phyloP scores from a whole-genome alignment of 2,329 filamentous ascomycete genomes.

The Nemania sp. region DNA sequence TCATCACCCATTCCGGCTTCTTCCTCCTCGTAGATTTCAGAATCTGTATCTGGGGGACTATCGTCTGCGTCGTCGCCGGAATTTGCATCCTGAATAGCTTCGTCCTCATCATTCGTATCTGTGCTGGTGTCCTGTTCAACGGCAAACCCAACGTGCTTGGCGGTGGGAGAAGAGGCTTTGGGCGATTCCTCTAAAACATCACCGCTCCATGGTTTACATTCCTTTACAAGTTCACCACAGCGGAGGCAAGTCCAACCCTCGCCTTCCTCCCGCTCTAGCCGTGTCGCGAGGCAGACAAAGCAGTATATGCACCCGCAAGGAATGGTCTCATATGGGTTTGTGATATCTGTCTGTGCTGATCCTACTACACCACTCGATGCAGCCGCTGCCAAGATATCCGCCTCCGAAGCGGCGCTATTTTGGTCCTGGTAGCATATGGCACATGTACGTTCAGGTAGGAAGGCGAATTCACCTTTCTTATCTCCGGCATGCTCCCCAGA shows the following conservation, averaged over 20 bases:
- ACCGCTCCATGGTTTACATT: slow-evolving; percentile 91
- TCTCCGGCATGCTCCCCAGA: slow-evolving; percentile 61
- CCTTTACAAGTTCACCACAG: slow-evolving; percentile 84
- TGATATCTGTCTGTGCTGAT: slow-evolving; percentile 91
- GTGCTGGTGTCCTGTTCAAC: slow-evolving; percentile 59
- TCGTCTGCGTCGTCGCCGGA: slow-evolving; percentile 23
- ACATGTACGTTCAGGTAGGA: slow-evolving; percentile 92
- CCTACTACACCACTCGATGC: slow-evolving; percentile 83
- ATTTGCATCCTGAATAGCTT: slow-evolving; percentile 37
- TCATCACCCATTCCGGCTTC: slow-evolving; percentile 49
- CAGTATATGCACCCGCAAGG: slow-evolving; percentile 95
- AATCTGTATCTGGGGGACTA: slow-evolving; percentile 46
- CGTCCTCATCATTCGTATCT: slow-evolving; percentile 43
- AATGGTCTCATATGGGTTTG: slow-evolving; percentile 92
- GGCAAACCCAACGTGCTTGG: slow-evolving; percentile 73
- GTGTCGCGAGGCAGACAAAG: slow-evolving; percentile 92
- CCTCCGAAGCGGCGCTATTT: slow-evolving; percentile 80
- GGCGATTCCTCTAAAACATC: slow-evolving; percentile 77
- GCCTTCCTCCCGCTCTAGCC: slow-evolving; percentile 91
- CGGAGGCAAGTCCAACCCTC: slow-evolving; percentile 93
- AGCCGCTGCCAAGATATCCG: slow-evolving; percentile 78
- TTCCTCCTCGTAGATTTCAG: slow-evolving; percentile 51
- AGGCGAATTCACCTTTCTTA: slow-evolving; percentile 79
- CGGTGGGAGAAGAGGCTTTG: slow-evolving; percentile 54
- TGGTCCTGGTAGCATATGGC: slow-evolving; percentile 97